phyloP scores from a whole-genome alignment of 2,329 filamentous ascomycete genomes.

The Aspergillus costaricaensis region DNA sequence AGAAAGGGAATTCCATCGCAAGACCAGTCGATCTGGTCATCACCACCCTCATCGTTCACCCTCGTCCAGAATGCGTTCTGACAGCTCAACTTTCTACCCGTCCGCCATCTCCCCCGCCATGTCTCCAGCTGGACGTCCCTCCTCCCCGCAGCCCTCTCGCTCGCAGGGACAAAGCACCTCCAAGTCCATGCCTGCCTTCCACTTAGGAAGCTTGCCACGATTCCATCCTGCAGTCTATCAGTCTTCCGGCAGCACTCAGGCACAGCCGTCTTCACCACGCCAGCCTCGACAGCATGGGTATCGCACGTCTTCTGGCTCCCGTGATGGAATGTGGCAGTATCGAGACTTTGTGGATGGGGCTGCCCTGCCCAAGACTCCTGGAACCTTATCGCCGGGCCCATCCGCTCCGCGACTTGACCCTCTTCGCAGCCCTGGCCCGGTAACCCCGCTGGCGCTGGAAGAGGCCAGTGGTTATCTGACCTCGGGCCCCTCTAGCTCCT shows the following conservation, averaged over 20 bases:
- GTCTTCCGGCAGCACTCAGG: slow-evolving; percentile 27
- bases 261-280: slow-evolving; percentile 37
- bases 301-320: slow-evolving; percentile 37
- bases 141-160: slow-evolving; percentile 39
- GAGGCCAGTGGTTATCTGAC: slow-evolving; percentile 45
- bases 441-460: slow-evolving; percentile 48
- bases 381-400: slow-evolving; percentile 35
- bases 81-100: slow-evolving; percentile 36
- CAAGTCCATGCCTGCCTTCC: slow-evolving; percentile 41
- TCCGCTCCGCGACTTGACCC: slow-evolving; percentile 49
- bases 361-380: slow-evolving; percentile 32
- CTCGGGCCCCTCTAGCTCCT: slow-evolving; percentile 31
- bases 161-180: slow-evolving; percentile 34
- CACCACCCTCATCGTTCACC: slow-evolving; percentile 15
- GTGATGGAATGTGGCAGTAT: slow-evolving; percentile 44
- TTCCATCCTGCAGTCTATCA: slow-evolving; percentile 51
- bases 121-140: slow-evolving; percentile 35
- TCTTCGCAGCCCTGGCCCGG: slow-evolving; percentile 48
- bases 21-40: slow-evolving; percentile 17
- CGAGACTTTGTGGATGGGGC: slow-evolving; percentile 45
- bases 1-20: slow-evolving; percentile 19
- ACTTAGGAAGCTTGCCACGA: slow-evolving; percentile 46
- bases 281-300: slow-evolving; percentile 36
- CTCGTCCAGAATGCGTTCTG: slow-evolving; percentile 35
- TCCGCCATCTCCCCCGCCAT: slow-evolving; percentile 35